Conservation (phyloP, 345 rosid species). For the Boechera divaricarpa region DNA sequence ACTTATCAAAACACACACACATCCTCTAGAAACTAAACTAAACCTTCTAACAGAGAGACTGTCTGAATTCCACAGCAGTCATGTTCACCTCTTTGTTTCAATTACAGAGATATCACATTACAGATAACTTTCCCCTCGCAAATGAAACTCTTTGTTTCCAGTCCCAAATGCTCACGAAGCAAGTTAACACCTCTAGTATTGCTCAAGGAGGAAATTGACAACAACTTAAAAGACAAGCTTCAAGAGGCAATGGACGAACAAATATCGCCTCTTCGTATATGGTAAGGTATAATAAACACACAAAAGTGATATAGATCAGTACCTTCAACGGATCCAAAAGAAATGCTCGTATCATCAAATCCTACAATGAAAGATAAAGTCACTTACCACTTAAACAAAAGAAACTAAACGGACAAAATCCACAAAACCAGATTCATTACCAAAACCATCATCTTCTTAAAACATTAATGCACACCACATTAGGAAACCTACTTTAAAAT, state of each 20-base stretch:
- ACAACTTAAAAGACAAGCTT: slow-evolving; percentile 15
- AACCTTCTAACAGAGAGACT: slow-evolving; percentile 27
- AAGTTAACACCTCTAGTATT: slow-evolving; percentile 11
- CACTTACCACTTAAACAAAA: slow-evolving; percentile 11
- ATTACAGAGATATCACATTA: neutral
- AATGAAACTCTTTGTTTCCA: slow-evolving; percentile 27
- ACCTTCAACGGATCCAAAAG: slow-evolving; percentile 98
- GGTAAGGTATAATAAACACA: slow-evolving; percentile 32
- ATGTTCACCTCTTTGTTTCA: slow-evolving; percentile 20
- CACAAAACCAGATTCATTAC: slow-evolving; percentile 17
- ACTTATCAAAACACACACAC: slow-evolving; percentile 24
- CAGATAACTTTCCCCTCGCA: neutral
- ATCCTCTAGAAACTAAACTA: slow-evolving; percentile 18
- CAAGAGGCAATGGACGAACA: slow-evolving; percentile 26
- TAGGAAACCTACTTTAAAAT: slow-evolving; percentile 29
- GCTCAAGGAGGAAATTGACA: neutral
- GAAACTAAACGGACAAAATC: slow-evolving; percentile 14
- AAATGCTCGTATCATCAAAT: slow-evolving; percentile 80
- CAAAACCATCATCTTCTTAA: slow-evolving; percentile 26
- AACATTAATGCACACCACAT: neutral
- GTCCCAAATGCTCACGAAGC: slow-evolving; percentile 19
- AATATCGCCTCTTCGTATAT: neutral
- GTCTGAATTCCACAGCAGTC: slow-evolving; percentile 6
- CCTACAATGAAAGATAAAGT: slow-evolving; percentile 57
- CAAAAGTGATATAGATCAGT: slow-evolving; percentile 38